Evolutionary conservation across 345 rosid species (phyloP).

Genomic region (Geranium brycei): DNA sequence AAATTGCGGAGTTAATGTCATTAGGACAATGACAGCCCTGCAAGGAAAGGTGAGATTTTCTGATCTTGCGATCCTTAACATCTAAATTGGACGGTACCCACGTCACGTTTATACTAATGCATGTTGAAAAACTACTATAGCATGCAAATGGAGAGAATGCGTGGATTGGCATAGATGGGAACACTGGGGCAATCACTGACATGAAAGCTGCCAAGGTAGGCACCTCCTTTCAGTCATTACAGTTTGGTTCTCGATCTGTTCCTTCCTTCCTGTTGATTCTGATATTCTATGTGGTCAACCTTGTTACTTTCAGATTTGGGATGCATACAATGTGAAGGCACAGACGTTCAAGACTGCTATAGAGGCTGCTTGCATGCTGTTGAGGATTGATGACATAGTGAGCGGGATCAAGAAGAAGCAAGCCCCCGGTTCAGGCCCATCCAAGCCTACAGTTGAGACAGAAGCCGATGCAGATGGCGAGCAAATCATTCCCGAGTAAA

Average conservation of each 20-base stretch:
- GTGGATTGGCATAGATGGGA: slow-evolving; percentile 90
- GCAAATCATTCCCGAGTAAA: slow-evolving; percentile 77
- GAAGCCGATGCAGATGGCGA: slow-evolving; percentile 90
- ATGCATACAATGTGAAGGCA: slow-evolving; percentile 86
- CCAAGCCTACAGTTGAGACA: slow-evolving; percentile 69
- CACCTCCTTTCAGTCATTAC: not conserved
- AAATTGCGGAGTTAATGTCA: slow-evolving; percentile 75
- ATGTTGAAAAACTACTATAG: slow-evolving; percentile 15
- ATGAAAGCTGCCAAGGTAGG: slow-evolving; percentile 77
- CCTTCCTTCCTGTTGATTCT: not conserved
- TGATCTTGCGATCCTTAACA: not conserved
- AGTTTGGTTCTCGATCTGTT: not conserved
- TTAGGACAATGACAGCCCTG: slow-evolving; percentile 67
- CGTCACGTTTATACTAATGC: not conserved
- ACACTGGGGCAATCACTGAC: slow-evolving; percentile 77
- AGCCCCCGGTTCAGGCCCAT: slow-evolving; percentile 58
- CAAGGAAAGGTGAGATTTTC: slow-evolving; percentile 62
- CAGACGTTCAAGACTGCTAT: slow-evolving; percentile 93
- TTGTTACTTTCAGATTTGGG: slow-evolving; percentile 61
- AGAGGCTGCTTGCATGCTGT: slow-evolving; percentile 88
- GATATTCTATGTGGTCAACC: not conserved
- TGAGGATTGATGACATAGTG: slow-evolving; percentile 88
- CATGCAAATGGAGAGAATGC: slow-evolving; percentile 97
- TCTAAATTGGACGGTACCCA: not conserved
- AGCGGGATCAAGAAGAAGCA: slow-evolving; percentile 95